Evolutionary conservation across 345 rosid genomes (phyloP), one percentile per base, ranked within the genome.

Genomic region (Durio zibethinus): DNA sequence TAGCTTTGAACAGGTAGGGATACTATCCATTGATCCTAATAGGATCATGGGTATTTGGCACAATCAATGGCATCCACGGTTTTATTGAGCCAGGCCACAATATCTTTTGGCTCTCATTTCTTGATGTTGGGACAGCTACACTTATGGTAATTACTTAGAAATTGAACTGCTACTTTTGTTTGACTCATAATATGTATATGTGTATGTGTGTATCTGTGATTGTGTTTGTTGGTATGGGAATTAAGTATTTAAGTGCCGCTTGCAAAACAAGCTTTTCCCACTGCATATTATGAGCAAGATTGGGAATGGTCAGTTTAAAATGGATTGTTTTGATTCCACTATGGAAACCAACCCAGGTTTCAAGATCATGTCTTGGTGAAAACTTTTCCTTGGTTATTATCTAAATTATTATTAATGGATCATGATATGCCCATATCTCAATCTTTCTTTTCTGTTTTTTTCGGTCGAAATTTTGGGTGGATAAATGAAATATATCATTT

Each of bases 31-130:
- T 93, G 77, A 94, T 90, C 79, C 81, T 94, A 59, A 94, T 94
- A 86, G 98, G 98, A 83, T 93, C 98, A 36, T 93, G 95, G 98
- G 88, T 94, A n/a, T 93, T 94, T 54, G 90, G 98, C 76, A 95
- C 99, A 27, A 88, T 95, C 81, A 94, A 93, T 78, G 89, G 88
- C 42, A 87, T 93, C 69, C 97, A 91, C 77, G 97, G 90, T 84
- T 88, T 94, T 77, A 83, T 91, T 72, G 94, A 90, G 78, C 96
- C 97, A 71, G 92, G 91, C 78, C 95, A 88, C 81, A 87, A 87
- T 74, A 88, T 91, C 80, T 89, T 94, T 85, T 94, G 98, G 98
- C 97, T 93, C 54, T 86, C 98, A 20, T 85, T 90, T 87, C 95
- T 94, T 79, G 98, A 93, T 80, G 88, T 91, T 29, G 98, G 98